Evolutionary conservation across 805 yeast species (phyloP), one percentile per base, ranked within the genome.

Genomic region (Sugiyamaella boreocaroliniensis): DNA sequence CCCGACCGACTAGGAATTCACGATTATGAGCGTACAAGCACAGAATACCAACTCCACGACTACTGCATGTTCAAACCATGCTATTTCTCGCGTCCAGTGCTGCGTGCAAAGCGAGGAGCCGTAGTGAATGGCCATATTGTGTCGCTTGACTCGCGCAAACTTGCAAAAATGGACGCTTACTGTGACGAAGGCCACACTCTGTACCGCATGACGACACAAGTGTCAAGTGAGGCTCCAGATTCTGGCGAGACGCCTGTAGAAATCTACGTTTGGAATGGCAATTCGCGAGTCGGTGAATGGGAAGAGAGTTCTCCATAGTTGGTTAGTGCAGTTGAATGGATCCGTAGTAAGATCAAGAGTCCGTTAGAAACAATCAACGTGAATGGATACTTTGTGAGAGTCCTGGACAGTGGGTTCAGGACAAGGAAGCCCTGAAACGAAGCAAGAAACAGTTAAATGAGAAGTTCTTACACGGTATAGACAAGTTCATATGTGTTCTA

Each of bases 241-340:
- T 7, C 16, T 6, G 16, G 26, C 4, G 22, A 19, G 12, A 18
- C n/a, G 20, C 29, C 54, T 4, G 51, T 32, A 6, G 47, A 47
- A 20, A 46, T 45, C 7, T 55, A 51, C 43, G 50, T 51, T 10
- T 55, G 58, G 58, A 55, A 55, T 40, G 58, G 58, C 19, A 55
- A 55, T 22, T 53, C 53, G 14, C 26, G 16, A n/a, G 45, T 49
- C 2, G 58, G 58, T 4, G 58, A 55, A 40, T 55, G 48, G 52
- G 53, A 55, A 22, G 41, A 32, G 37, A 32, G n/a, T 32, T 22
- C 26, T 22, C 26, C 26, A 22, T 22, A 22, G 26, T 4, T 22
- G 26, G 26, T 22, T 22, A 22, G 3, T 4, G 26, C 26, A 22
- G 26, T 22, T 22, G 3, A 22, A 22, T 22, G 26, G 26, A 22